phyloP scores from a whole-genome alignment of 768 basidiomycete genomes.

The Lactarius psammicola region DNA sequence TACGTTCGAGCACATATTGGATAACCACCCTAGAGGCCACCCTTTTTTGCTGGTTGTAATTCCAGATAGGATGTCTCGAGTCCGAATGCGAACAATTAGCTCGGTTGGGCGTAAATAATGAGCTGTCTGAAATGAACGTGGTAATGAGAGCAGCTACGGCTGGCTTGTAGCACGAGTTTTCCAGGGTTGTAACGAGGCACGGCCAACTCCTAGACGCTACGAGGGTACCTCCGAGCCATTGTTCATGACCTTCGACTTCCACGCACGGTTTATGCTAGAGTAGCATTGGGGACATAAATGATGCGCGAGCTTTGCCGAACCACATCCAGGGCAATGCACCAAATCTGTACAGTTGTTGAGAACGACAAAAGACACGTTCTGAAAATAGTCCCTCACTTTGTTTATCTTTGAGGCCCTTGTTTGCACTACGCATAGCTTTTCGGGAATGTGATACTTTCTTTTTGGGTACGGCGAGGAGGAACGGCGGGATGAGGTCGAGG shows the following conservation, averaged over 20 bases:
- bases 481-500: constrained; percentile 78
- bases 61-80: neutral
- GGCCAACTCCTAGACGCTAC: constrained; percentile 4
- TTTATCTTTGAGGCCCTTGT: constrained; percentile 94
- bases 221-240: constrained; percentile 8
- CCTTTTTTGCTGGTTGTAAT: neutral
- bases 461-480: constrained; percentile 92
- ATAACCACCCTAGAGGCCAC: neutral
- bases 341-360: constrained; percentile 55
- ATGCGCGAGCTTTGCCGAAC: constrained; percentile 83
- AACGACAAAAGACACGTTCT: neutral
- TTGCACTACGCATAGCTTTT: constrained; percentile 92
- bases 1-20: constrained; percentile 19
- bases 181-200: neutral
- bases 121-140: neutral
- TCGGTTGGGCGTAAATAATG: neutral
- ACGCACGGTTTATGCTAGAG: constrained; percentile 60
- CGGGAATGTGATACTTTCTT: constrained; percentile 90
- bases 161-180: neutral
- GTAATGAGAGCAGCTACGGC: neutral
- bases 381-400: constrained; percentile 57
- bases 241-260: constrained; percentile 45
- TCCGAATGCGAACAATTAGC: neutral
- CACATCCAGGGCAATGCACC: constrained; percentile 88
- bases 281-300: constrained; percentile 85